Evolutionary conservation across 1,284 basidiomycete genomes (phyloP), one percentile per base, ranked within the genome.

Genomic region (Psilocybe mexicana): DNA sequence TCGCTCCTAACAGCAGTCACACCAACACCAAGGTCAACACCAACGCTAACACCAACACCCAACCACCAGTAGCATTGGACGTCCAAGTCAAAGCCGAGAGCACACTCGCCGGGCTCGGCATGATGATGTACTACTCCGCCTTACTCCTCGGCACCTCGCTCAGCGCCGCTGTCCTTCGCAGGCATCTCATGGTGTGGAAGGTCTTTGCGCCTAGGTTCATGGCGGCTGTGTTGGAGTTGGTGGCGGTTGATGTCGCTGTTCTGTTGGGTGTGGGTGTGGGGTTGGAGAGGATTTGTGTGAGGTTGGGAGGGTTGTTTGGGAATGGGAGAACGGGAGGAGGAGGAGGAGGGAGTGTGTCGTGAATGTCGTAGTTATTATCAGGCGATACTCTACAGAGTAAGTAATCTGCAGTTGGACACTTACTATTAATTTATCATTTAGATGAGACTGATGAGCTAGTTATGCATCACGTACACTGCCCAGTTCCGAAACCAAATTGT

Each of bases 161-260:
- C 4, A 89, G 87, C 59, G 88, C 94, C 0, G 89, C 90, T 2
- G 83, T 86, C 68, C 78, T 98, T 55, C 74, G 94, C 57, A 73
- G 96, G 43, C 97, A 99, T 73, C 73, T 99, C 64, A 98, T 99
- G 96, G 94, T 98, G 38, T 99, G 96, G 94, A 98, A 98, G 75
- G 89, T 68, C 4, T 99, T 98, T 70, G 95, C 95, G 30, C 97
- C 97, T 52, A 78, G 96, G 59, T 96, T 96, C 70, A 96, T 98
- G 88, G 71, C 85, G 12, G 89, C 84, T 0, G 90, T 82, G 10
- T 57, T 78, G 2, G 76, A 76, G 14, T 64, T 89, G 30, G 38
- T 85, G 3, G 78, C 76, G 2, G 79, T 87, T 1, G 88, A 90
- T 71, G 42, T 82, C 0, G 85, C 76, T 2, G 75, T 86, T 14